Evolutionary conservation across 352 stramenopile species (phyloP).

Genomic region (Phytophthora ramorum): DNA sequence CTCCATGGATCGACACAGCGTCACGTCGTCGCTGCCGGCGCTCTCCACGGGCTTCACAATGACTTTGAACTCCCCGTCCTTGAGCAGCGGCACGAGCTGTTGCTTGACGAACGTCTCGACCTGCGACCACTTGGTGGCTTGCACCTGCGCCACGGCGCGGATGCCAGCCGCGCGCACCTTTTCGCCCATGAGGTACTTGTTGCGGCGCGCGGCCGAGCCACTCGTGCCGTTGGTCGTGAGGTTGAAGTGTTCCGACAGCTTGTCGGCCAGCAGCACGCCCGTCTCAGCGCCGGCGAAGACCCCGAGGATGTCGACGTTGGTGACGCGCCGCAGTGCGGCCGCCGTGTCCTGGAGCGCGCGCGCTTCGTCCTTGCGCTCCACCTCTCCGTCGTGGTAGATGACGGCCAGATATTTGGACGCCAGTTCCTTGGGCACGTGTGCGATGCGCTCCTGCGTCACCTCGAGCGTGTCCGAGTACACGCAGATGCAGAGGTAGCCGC

Average conservation of each 20-base stretch:
- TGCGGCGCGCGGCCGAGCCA: constrained; percentile 83
- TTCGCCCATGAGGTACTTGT: constrained; percentile 92
- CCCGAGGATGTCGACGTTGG: constrained; percentile 65
- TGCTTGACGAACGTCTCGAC: constrained; percentile 85
- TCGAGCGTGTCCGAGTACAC: constrained; percentile 83
- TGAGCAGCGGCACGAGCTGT: constrained; percentile 48
- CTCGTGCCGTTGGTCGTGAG: constrained; percentile 88
- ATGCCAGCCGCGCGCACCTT: constrained; percentile 76
- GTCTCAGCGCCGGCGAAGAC: constrained; percentile 94
- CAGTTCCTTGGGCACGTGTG: constrained; percentile 64
- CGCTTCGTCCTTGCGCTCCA: constrained; percentile 35
- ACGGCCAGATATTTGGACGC: constrained; percentile 60
- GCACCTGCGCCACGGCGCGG: constrained; percentile 81
- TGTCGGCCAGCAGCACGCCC: constrained; percentile 92
- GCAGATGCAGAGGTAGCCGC: constrained; percentile 86
- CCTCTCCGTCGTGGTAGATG: constrained; percentile 75
- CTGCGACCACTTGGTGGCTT: constrained; percentile 81
- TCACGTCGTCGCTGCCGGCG: constrained; percentile 95
- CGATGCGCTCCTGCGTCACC: constrained; percentile 77
- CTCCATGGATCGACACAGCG: constrained; percentile 90
- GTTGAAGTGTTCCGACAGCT: constrained; percentile 87
- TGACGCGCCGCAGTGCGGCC: constrained; percentile 41
- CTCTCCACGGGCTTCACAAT: constrained; percentile 95
- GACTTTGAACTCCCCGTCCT: constrained; percentile 58
- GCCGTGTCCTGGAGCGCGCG: constrained; percentile 48